These are phyloP conservation scores for Fulvia fulva DNA, from an alignment of 2,329 filamentous ascomycete species.

Conservation along the genomic window DNA sequence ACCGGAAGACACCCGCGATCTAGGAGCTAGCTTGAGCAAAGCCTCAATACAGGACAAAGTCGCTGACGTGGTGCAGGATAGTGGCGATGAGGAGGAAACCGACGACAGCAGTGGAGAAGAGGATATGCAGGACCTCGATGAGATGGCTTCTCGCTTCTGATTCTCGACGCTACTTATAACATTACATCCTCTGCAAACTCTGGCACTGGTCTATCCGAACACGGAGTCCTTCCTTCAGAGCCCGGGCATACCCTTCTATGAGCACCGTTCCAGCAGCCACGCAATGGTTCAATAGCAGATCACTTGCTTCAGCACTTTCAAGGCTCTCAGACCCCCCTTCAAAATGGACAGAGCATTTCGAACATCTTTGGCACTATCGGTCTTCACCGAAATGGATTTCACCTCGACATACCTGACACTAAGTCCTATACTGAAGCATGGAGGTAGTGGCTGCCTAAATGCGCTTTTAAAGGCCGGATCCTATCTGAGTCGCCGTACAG, in stretches of 20 bases:
- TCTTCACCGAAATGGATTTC: no score
- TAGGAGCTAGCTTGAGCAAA: conserved; percentile 19
- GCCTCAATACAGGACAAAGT: conserved; percentile 19
- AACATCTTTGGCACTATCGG: no score
- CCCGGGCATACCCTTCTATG: background rate
- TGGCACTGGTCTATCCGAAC: background rate
- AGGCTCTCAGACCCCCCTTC: background rate
- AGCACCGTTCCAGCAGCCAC: background rate
- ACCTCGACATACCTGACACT: no score
- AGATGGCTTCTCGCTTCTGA: conserved; percentile 32
- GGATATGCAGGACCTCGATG: conserved; percentile 35
- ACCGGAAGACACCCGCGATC: conserved; percentile 25
- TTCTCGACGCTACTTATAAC: background rate
- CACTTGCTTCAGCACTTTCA: background rate
- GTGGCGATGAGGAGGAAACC: conserved; percentile 21
- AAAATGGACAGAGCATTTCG: background rate
- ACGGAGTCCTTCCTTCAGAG: background rate
- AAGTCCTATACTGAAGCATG: no score
- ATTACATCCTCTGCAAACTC: background rate
- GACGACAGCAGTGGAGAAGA: conserved; percentile 30
- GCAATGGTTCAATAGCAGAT: background rate
- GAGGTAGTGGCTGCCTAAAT: no score
- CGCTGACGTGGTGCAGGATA: conserved; percentile 35
- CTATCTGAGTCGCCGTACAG: no score
- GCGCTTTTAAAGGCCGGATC: no score